Base-by-base conservation (phyloP, 2,329 filamentous ascomycete genomes). In the Aspergillus sp. region DNA sequence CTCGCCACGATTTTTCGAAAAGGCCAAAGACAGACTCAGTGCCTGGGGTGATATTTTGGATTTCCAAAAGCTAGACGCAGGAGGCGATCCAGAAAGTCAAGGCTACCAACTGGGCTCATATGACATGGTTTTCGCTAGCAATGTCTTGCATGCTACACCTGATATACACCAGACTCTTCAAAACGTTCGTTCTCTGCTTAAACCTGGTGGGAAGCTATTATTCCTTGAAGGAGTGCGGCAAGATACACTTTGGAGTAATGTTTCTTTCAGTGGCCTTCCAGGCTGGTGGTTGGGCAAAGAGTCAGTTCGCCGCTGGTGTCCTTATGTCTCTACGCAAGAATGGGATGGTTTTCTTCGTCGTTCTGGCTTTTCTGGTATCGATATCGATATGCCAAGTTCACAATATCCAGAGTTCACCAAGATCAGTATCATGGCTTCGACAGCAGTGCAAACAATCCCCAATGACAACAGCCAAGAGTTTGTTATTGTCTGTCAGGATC, bases 71-170 rank as follows among this genome's bases (percentile, higher is more conserved):
- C 46, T 62, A 2, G 57, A 65, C 37, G 49, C 61, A 13, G 57
- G 54, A 3, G 37, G 42, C 10, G 55, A 64, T 45, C 56, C 56
- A 11, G 33, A 46, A 2, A 38, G 19, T 1, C 62, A 65, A 39
- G 60, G 58, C 8, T 59, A 57, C 43, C 47, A 47, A 6, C 43
- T 43, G 13, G 53, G 49, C 3, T 45, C 49, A 1, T 66, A 60
- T 32, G 62, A 66, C 37, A 29, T 66, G 27, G 54, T 65, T 2
- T 47, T 66, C 43, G 63, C 63, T 5, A 55, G 52, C 36, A 56
- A 62, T 34, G 60, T 62, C 5, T 41, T 66, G 4, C 61, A 65
- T 47, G 60, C 59, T 2, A 63, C 61, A 0, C 41, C 49, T 2
- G 38, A 46, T 11, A 56, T 65, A 6, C 40, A 51, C 2, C 35